A percentile compares a stretch with the other conserved stretches of the same genome.
phyloP scores from a whole-genome alignment of 192 early-diverging fungal genomes.

The Podila verticillata region DNA sequence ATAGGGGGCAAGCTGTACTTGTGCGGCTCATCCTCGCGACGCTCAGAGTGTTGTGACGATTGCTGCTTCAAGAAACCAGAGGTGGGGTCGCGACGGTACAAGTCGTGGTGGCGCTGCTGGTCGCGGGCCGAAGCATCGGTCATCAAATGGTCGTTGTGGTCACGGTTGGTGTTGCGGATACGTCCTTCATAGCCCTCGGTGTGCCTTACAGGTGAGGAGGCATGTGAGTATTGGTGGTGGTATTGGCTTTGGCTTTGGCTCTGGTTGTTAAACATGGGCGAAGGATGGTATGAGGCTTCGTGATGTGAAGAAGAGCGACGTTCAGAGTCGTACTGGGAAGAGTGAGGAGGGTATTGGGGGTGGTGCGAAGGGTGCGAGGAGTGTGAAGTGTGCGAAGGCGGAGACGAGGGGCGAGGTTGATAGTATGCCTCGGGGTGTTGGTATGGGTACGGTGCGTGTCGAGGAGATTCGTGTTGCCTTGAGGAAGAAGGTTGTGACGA shows the following conservation, averaged over 20 bases:
- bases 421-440: background rate
- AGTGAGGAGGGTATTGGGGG: conserved; percentile 15
- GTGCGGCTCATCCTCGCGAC: conserved; percentile 18
- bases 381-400: background rate
- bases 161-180: conserved; percentile 44
- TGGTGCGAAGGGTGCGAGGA: background rate
- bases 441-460: background rate
- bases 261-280: background rate
- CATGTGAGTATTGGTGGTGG: background rate
- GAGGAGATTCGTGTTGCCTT: background rate
- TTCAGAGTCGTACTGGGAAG: conserved; percentile 2
- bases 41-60: conserved; percentile 4
- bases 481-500: background rate
- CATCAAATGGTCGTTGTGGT: conserved; percentile 47
- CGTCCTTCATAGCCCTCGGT: conserved; percentile 45
- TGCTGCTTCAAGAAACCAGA: conserved; percentile 34
- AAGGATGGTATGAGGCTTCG: background rate
- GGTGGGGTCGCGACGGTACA: conserved; percentile 21
- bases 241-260: background rate
- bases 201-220: conserved; percentile 21
- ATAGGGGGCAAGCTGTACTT: conserved; percentile 41
- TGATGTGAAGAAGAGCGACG: background rate
- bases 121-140: conserved; percentile 25
- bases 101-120: conserved; percentile 35
- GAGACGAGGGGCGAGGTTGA: background rate